These are phyloP conservation scores for Pulveroboletus sp. DNA, from an alignment of 768 basidiomycete genomes.

Conservation along the genomic window DNA sequence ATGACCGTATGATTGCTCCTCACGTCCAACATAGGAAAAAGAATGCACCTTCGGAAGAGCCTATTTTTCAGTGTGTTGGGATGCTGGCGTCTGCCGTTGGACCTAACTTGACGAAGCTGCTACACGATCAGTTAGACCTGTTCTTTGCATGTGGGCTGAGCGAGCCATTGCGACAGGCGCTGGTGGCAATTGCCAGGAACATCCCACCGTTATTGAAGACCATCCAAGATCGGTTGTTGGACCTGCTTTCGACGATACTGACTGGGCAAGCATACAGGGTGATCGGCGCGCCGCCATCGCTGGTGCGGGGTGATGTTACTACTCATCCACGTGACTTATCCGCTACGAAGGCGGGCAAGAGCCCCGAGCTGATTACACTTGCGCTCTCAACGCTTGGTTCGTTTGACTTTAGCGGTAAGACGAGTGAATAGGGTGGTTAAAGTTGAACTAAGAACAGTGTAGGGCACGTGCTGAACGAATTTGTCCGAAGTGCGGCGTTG, in stretches of 20 bases:
- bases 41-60: constrained; percentile 90
- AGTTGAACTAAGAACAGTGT: constrained; percentile 8
- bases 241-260: constrained; percentile 76
- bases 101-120: constrained; percentile 89
- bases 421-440: not conserved
- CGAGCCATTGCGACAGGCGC: constrained; percentile 81
- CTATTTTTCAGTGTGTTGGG: constrained; percentile 96
- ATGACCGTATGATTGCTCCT: not conserved
- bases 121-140: constrained; percentile 94
- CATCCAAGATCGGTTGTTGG: constrained; percentile 93
- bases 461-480: constrained; percentile 95
- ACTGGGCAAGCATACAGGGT: constrained; percentile 85
- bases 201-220: constrained; percentile 90
- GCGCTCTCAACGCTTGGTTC: constrained; percentile 84
- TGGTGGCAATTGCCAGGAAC: constrained; percentile 78
- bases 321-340: constrained; percentile 50
- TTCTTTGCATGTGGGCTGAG: constrained; percentile 95
- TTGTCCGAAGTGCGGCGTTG: constrained; percentile 86
- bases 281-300: constrained; percentile 75
- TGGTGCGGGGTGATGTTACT: constrained; percentile 52
- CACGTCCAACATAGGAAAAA: constrained; percentile 53
- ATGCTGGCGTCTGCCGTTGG: constrained; percentile 96
- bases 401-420: constrained; percentile 90
- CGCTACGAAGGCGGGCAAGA: constrained; percentile 56
- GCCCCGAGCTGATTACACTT: constrained; percentile 67